Evolutionary conservation across 2,329 filamentous ascomycete genomes (phyloP).

Genomic region (Penicillium sp.): DNA sequence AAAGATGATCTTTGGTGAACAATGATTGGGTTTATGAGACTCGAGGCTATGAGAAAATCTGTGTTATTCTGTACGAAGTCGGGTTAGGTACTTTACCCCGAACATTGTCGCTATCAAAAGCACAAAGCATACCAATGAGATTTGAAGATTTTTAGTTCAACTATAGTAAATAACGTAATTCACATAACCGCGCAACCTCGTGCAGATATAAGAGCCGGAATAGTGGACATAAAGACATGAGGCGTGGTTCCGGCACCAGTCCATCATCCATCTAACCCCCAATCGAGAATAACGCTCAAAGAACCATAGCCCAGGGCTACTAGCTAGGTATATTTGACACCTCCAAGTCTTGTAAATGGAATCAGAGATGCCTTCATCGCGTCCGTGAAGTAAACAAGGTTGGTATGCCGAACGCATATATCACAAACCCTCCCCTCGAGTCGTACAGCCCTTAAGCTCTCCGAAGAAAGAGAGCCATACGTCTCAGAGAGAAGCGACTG

Average conservation of each 20-base stretch:
- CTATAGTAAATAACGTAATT: too few relatives aligned
- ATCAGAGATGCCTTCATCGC: conserved; percentile 98
- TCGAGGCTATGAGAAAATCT: too few relatives aligned
- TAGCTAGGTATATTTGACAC: too few relatives aligned
- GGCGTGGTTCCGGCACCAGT: neutral
- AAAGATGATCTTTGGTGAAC: conserved; percentile 23
- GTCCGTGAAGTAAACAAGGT: conserved; percentile 94
- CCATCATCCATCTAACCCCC: conserved; percentile 10
- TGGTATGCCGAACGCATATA: conserved; percentile 99
- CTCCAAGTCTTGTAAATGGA: conserved; percentile 49
- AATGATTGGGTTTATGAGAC: neutral
- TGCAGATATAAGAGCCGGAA: neutral
- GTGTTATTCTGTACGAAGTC: too few relatives aligned
- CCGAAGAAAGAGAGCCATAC: conserved; percentile 70
- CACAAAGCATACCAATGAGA: too few relatives aligned
- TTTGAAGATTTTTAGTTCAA: too few relatives aligned
- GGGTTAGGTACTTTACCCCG: too few relatives aligned
- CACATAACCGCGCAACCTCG: too few relatives aligned
- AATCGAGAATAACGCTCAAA: neutral
- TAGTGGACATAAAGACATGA: neutral
- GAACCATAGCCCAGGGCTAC: conserved; percentile 13
- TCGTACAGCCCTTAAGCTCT: conserved; percentile 83
- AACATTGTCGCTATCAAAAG: too few relatives aligned
- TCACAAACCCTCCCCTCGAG: conserved; percentile 72
- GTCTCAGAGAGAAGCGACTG: conserved; percentile 59